These are phyloP conservation scores for Sporothrix sp. DNA, from an alignment of 2,329 filamentous ascomycete genomes.

Conservation along the genomic window DNA sequence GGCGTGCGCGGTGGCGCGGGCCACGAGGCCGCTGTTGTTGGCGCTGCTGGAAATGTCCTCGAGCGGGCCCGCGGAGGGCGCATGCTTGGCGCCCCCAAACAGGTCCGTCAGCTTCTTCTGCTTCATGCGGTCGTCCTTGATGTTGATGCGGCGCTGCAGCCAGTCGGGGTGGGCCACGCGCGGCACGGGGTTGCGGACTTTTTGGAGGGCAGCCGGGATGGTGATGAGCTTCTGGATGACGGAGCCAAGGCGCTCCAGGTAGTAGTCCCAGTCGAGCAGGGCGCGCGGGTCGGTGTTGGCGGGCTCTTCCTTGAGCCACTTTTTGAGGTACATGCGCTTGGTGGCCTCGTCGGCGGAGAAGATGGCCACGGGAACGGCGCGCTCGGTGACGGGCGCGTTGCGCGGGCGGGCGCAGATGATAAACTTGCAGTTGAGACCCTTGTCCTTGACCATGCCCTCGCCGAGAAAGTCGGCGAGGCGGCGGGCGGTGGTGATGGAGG, in stretches of 20 bases:
- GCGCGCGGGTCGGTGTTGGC: slow-evolving; percentile 80
- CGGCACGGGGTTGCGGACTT: slow-evolving; percentile 87
- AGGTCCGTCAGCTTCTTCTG: slow-evolving; percentile 97
- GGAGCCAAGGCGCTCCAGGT: slow-evolving; percentile 86
- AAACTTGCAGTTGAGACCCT: slow-evolving; percentile 98
- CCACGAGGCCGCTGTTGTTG: slow-evolving; percentile 24
- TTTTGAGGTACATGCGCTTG: slow-evolving; percentile 81
- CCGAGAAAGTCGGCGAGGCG: slow-evolving; percentile 92
- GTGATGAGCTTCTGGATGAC: slow-evolving; percentile 99
- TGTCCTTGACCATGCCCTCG: slow-evolving; percentile 99
- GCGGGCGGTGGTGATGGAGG: slow-evolving; percentile 96
- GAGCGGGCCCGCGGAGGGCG: slow-evolving; percentile 37
- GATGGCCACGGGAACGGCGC: slow-evolving; percentile 90
- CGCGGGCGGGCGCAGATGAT: slow-evolving; percentile 86
- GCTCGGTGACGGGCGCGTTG: slow-evolving; percentile 85
- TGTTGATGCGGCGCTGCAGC: slow-evolving; percentile 86
- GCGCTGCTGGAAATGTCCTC: slow-evolving; percentile 53
- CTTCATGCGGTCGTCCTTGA: slow-evolving; percentile 95
- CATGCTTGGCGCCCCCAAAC: slow-evolving; percentile 49
- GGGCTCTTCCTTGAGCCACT: slow-evolving; percentile 93
- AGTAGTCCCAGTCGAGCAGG: slow-evolving; percentile 95
- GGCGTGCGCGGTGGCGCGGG: slow-evolving; percentile 25
- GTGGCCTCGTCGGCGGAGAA: slow-evolving; percentile 87
- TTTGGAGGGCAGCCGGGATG: slow-evolving; percentile 92
- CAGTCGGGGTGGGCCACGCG: slow-evolving; percentile 91